Evolutionary conservation across 345 rosid genomes (phyloP).

Genomic region (Syzygium oleosum): DNA sequence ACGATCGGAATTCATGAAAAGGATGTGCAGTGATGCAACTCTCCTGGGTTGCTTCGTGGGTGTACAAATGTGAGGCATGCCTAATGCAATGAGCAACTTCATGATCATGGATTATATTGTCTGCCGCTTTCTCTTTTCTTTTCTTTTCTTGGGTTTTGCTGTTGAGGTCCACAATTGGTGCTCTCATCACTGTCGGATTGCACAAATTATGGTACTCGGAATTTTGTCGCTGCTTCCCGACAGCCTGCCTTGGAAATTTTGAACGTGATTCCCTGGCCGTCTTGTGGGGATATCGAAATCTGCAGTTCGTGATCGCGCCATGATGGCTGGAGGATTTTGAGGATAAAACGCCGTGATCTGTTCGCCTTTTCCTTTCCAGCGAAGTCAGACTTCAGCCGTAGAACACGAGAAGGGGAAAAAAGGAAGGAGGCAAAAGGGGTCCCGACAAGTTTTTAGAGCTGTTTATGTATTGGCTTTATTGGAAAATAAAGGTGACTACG

Average conservation of each 20-base stretch:
- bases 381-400: not conserved
- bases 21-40: not conserved
- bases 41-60: not conserved
- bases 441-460: not conserved
- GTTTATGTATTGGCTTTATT: not conserved
- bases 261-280: not conserved
- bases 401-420: not conserved
- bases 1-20: not conserved
- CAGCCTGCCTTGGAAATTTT: not conserved
- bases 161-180: not conserved
- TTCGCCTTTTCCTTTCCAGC: not conserved
- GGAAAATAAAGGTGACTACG: not conserved
- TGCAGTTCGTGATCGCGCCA: not conserved
- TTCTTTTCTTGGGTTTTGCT: not conserved
- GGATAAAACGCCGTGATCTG: not conserved
- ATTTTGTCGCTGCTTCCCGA: not conserved
- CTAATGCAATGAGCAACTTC: not conserved
- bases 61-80: not conserved
- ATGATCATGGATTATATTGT: not conserved
- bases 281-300: not conserved
- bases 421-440: not conserved
- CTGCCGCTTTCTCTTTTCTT: not conserved
- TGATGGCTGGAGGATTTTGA: not conserved
- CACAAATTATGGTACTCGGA: not conserved
- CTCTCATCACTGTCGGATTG: not conserved